Base-by-base conservation (phyloP, 2,329 filamentous ascomycete species). In the Colletotrichum musicola region DNA sequence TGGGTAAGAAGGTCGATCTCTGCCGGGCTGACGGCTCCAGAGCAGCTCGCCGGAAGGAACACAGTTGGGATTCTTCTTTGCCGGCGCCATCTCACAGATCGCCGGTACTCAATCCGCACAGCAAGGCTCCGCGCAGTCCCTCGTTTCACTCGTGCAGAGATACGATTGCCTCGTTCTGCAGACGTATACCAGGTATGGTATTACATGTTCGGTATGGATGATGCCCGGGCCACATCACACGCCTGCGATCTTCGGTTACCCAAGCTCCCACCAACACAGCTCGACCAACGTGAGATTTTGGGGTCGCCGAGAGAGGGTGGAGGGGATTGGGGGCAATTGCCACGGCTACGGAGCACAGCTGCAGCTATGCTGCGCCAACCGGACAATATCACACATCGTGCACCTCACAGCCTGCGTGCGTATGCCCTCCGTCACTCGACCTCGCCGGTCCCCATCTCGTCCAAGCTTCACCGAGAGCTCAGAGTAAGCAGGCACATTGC, bases 281-380 rank as follows among this genome's bases (percentile, higher is more conserved):
- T 35, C 30, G 30, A 35, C 61, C 50, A 65, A 69, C 61, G 66
- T 71, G 27, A 71, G 65, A 71, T 62, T 71, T 71, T 69, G 66
- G 61, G 51, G 35, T 22, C 18, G 38, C 20, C 42, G 20, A 35
- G 18, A 25, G 14, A 54, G 35, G 59, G 58, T 64, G 25, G 58
- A 42, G 58, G 42, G 27, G 30, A 9, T 35, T 20, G 38, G n/a
- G 55, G 35, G 54, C 18, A 22, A 54, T 54, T n/a, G 47, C 30
- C 35, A 40, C 13, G 22, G 50, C 49, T 44, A 53, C 35, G 44
- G 9, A 20, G 30, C 56, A 30, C 35, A 42, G 38, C 13, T 16
- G n/a, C 40, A 42, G 40, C 40, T 14, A 42, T 14, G 14, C 40
- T 42, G 40, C 16, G 40, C 40, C 30, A 35, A 35, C 30, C 30